Evolutionary conservation across 805 yeast species (phyloP), one percentile per base, ranked within the genome.

Genomic region (Citeromyces nyonsensis): DNA sequence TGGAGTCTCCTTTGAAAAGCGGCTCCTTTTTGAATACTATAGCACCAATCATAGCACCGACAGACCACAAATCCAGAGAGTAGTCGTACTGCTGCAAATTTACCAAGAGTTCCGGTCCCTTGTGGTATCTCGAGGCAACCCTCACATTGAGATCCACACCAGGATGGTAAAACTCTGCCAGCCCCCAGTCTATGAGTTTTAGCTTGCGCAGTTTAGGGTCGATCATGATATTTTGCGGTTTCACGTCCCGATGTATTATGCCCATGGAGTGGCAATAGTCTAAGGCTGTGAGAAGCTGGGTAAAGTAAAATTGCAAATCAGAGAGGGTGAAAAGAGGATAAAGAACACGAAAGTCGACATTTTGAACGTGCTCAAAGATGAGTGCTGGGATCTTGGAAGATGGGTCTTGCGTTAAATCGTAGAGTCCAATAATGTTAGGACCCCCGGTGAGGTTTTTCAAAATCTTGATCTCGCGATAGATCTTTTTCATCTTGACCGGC

Each of bases 261-360:
- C 96, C 96, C 77, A 80, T 80, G 5, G 93, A 79, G 57, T 86
- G 96, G 34, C 83, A 77, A 53, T 68, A 85, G 57, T 86, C 93
- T 40, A 86, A 63, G 0, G 95, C 95, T 36, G 62, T 66, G 44
- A 86, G 63, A 41, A 86, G 61, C 56, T 85, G 91, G 41, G 64
- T 73, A 70, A 86, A 82, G 56, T 86, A 86, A 56, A 55, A 83
- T 42, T 83, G 70, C 41, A 85, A 77, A 49, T 86, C 95, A 33
- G 57, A 54, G 44, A 76, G 73, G 13, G 73, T 63, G 45, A 86
- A 77, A 33, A 75, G 73, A 15, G 95, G 94, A 54, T 85, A 86
- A 41, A 86, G 61, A 9, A 80, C 70, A 47, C 95, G 67, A 57
- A 84, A 86, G 53, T 86, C 96, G 29, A 78, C 67, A 52, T 86